These are phyloP conservation scores for Phanerochaete sordida DNA, from an alignment of 768 basidiomycete genomes.

Conservation along the genomic window DNA sequence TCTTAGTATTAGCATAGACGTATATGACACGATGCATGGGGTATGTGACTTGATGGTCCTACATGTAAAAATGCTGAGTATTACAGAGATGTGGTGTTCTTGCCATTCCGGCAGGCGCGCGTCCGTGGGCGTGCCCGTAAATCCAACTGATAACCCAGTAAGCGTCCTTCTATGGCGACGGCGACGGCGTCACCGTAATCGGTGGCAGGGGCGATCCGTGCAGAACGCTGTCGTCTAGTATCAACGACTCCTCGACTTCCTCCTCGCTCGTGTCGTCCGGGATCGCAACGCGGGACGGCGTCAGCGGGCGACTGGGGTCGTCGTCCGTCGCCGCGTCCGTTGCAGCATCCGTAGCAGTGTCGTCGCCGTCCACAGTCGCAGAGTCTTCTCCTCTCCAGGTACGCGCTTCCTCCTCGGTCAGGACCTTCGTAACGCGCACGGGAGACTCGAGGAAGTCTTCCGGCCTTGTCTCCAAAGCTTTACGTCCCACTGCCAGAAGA, in stretches of 20 bases:
- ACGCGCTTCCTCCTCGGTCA: slow-evolving; percentile 69
- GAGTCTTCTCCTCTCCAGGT: slow-evolving; percentile 39
- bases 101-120: slow-evolving; percentile 10
- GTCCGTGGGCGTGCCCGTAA: slow-evolving; percentile 11
- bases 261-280: slow-evolving; percentile 20
- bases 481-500: slow-evolving; percentile 54
- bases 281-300: slow-evolving; percentile 19
- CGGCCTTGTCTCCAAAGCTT: slow-evolving; percentile 57
- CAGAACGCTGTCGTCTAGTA: slow-evolving; percentile 17
- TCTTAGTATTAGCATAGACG: slow-evolving; percentile 9
- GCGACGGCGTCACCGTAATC: slow-evolving; percentile 40
- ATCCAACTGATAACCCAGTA: not conserved
- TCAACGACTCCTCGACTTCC: slow-evolving; percentile 27
- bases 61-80: slow-evolving; percentile 14
- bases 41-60: slow-evolving; percentile 16
- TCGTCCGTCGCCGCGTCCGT: slow-evolving; percentile 7
- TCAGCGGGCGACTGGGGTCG: slow-evolving; percentile 11
- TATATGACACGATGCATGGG: slow-evolving; percentile 16
- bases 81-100: slow-evolving; percentile 6
- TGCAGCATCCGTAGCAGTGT: not conserved
- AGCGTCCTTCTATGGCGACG: slow-evolving; percentile 22
- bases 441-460: slow-evolving; percentile 44
- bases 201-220: slow-evolving; percentile 29
- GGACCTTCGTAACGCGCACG: slow-evolving; percentile 57
- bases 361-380: slow-evolving; percentile 13